Conservation (phyloP, 169 alveolate species). For the Eimeria tenella region DNA sequence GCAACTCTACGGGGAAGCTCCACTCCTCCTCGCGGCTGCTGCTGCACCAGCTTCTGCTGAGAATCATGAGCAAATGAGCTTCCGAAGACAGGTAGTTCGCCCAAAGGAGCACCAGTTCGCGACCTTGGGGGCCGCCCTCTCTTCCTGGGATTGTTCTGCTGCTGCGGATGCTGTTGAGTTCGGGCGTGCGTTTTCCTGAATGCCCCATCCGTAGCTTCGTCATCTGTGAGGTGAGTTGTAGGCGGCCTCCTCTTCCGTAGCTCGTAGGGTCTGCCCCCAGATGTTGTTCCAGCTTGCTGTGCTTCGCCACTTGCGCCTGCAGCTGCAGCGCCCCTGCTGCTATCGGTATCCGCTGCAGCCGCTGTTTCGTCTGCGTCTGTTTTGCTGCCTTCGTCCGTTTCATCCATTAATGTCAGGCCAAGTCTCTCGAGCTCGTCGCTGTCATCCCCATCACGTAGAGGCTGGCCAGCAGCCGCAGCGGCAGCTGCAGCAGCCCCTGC, state of each 20-base stretch:
- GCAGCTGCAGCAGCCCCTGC: constrained; percentile 65
- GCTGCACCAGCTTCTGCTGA: constrained; percentile 55
- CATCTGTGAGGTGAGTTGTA: constrained; percentile 27
- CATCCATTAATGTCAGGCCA: constrained; percentile 39
- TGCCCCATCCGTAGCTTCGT: constrained; percentile 49
- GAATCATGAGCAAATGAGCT: constrained; percentile 15
- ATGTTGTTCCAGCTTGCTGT: constrained; percentile 45
- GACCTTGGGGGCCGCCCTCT: constrained; percentile 68
- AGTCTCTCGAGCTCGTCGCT: constrained; percentile 65
- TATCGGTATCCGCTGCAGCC: constrained; percentile 64
- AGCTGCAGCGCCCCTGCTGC: constrained; percentile 61
- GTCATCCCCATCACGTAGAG: constrained; percentile 54
- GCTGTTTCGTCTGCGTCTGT: constrained; percentile 55
- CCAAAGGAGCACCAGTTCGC: constrained; percentile 38
- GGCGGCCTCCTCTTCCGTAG: constrained; percentile 68
- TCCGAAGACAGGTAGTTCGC: constrained; percentile 37
- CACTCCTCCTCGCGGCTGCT: constrained; percentile 22
- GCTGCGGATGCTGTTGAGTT: constrained; percentile 37
- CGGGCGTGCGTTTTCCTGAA: constrained; percentile 39
- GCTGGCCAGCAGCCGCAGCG: constrained; percentile 52
- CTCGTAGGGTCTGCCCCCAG: constrained; percentile 69
- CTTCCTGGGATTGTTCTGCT: constrained; percentile 57
- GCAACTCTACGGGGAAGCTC: not conserved
- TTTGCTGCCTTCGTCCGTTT: constrained; percentile 71
- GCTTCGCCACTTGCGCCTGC: constrained; percentile 2